phyloP scores from a whole-genome alignment of 805 yeast species.

The Blastobotrys americana region DNA sequence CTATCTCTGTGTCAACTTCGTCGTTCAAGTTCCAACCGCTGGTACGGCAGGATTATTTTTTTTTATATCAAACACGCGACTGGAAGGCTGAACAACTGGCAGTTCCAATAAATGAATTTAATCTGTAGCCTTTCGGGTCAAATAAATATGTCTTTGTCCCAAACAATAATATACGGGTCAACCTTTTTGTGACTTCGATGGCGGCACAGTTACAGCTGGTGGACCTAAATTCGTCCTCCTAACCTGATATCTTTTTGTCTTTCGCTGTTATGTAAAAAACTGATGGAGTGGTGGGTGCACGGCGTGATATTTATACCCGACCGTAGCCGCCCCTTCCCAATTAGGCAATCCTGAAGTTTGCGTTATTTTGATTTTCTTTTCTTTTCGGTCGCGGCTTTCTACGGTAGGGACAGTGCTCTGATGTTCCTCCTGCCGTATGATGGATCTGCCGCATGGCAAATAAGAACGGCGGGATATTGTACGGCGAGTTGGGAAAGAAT shows the following conservation, averaged over 20 bases:
- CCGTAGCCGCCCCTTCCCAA: not conserved
- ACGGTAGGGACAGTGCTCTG: not conserved
- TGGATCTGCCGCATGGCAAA: not conserved
- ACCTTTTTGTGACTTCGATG: too few species aligned
- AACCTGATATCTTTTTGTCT: too few species aligned
- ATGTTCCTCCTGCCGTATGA: not conserved
- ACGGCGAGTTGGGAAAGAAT: too few species aligned
- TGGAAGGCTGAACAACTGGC: not conserved
- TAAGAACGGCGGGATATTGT: not conserved
- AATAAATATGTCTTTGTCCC: too few species aligned
- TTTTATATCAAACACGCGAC: not conserved
- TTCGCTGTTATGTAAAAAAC: too few species aligned
- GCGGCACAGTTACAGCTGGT: too few species aligned
- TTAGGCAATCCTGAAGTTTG: not conserved
- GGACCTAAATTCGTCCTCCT: too few species aligned
- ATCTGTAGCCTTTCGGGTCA: not conserved
- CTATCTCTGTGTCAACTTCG: too few species aligned
- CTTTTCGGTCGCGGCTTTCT: not conserved
- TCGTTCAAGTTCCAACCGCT: too few species aligned
- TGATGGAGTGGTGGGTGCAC: not conserved
- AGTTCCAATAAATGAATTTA: not conserved
- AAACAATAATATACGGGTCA: too few species aligned
- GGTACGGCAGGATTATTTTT: not conserved
- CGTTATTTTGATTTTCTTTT: not conserved
- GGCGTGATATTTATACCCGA: not conserved